Evolutionary conservation across 176 grass and related monocot genomes (phyloP).

Genomic region (Aechmea fasciata): DNA sequence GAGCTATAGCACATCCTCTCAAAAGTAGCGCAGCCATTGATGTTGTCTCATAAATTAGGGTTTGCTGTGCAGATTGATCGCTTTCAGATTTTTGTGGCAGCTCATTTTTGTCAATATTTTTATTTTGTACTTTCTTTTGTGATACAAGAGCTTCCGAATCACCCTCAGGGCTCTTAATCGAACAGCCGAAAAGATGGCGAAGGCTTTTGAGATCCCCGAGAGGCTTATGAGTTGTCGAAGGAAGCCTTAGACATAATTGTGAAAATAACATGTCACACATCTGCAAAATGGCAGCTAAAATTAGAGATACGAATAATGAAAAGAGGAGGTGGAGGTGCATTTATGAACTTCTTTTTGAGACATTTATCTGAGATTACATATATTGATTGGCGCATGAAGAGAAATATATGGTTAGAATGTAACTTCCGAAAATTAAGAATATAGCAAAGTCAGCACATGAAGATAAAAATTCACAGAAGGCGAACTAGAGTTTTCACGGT

Average conservation of each 20-base stretch:
- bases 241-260: slow-evolving; percentile 76
- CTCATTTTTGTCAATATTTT: slow-evolving; percentile 33
- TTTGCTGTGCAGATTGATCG: slow-evolving; percentile 33
- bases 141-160: slow-evolving; percentile 34
- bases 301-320: slow-evolving; percentile 12
- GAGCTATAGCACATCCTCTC: slow-evolving; percentile 75
- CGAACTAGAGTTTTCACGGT: no score
- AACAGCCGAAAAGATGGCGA: slow-evolving; percentile 58
- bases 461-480: not conserved
- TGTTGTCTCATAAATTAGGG: slow-evolving; percentile 41
- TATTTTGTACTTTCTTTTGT: slow-evolving; percentile 32
- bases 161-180: slow-evolving; percentile 38
- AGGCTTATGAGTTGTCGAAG: slow-evolving; percentile 35
- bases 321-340: not conserved
- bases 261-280: slow-evolving; percentile 98
- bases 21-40: slow-evolving; percentile 85
- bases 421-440: not conserved
- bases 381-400: not conserved
- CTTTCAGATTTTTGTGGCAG: slow-evolving; percentile 32
- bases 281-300: slow-evolving; percentile 27
- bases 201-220: slow-evolving; percentile 48
- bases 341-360: not conserved
- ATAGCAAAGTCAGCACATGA: not conserved
- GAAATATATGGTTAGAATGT: not conserved
- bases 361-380: not conserved